Evolutionary conservation across 2,329 filamentous ascomycete genomes (phyloP), one percentile per base, ranked within the genome.

Genomic region (Microdochium bolleyi): DNA sequence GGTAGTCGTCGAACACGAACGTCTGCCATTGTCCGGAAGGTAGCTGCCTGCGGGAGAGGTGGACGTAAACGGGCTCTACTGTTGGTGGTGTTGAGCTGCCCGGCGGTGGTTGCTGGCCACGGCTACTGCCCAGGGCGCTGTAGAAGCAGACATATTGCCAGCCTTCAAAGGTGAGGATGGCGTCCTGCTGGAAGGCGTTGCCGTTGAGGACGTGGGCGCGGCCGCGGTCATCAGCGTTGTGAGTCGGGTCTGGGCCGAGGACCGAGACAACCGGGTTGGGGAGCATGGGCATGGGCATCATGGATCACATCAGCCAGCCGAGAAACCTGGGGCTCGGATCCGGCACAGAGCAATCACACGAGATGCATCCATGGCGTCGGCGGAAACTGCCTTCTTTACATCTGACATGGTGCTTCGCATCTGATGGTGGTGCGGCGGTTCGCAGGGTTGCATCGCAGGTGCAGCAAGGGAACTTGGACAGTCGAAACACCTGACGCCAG

Each of bases 81-180:
- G 25, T 25, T n/a, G 7, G 48, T 19, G 16, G n/a, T 19, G 22
- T 49, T 25, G 21, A 4, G 10, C 10, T 46, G 10, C 7, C 71
- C 69, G 5, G 54, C 34, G 11, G 49, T 49, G 2, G 54, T 51
- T 16, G 48, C 54, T 1, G 60, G n/a, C n/a, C n/a, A n/a, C n/a
- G n/a, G n/a, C n/a, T n/a, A n/a, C n/a, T n/a, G n/a, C n/a, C 52
- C 9, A 61, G 49, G 25, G 60, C 55, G 53, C 61, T 64, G 58
- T 77, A 78, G 59, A 73, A 77, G 5, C 70, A 71, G 5, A 72
- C 71, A 54, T 78, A 78, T 61, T 78, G 75, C 64, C 74, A 75
- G 37, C 73, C 70, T 49, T 69, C 69, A 58, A 72, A 74, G 1
- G 74, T 72, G n/a, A 67, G 66, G 51, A 78, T 65, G 30, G 68